Conservation (phyloP, 371 early-diverging fungal species). For the Mortierella sp. region DNA sequence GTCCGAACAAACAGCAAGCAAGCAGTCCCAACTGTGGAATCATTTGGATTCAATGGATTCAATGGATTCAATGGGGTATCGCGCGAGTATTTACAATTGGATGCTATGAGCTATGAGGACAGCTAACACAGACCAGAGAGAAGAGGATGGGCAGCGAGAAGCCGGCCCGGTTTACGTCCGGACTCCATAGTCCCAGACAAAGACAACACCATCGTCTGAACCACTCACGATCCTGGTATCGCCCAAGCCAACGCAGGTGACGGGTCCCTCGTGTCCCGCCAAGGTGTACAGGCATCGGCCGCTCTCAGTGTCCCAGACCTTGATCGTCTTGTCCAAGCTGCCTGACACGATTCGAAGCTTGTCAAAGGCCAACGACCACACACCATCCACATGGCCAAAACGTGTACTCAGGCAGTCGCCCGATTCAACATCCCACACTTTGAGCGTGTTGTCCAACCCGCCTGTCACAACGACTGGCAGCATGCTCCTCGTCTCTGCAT, state of each 20-base stretch:
- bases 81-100: too few species aligned
- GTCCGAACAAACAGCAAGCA: too few species aligned
- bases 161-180: neutral
- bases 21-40: too few species aligned
- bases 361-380: slow-evolving; percentile 90
- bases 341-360: slow-evolving; percentile 92
- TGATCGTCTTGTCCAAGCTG: slow-evolving; percentile 87
- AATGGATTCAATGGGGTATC: too few species aligned
- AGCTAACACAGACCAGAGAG: too few species aligned
- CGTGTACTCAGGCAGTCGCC: slow-evolving; percentile 85
- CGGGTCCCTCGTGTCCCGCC: slow-evolving; percentile 72
- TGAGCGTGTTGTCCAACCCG: slow-evolving; percentile 91
- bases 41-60: too few species aligned
- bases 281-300: slow-evolving; percentile 84
- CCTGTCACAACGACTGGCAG: slow-evolving; percentile 80
- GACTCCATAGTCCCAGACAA: slow-evolving; percentile 81
- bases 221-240: slow-evolving; percentile 91
- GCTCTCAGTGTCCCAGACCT: slow-evolving; percentile 94
- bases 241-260: slow-evolving; percentile 80
- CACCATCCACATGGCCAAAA: slow-evolving; percentile 93
- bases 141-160: too few species aligned
- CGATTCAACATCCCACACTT: slow-evolving; percentile 83
- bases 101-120: too few species aligned
- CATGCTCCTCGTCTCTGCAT: slow-evolving; percentile 61
- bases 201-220: slow-evolving; percentile 84